Percentiles rank a stretch among this genome's conserved stretches.
These are phyloP conservation scores for Penicillium crystallinum DNA, from an alignment of 495 filamentous ascomycete species.

Conservation along the genomic window DNA sequence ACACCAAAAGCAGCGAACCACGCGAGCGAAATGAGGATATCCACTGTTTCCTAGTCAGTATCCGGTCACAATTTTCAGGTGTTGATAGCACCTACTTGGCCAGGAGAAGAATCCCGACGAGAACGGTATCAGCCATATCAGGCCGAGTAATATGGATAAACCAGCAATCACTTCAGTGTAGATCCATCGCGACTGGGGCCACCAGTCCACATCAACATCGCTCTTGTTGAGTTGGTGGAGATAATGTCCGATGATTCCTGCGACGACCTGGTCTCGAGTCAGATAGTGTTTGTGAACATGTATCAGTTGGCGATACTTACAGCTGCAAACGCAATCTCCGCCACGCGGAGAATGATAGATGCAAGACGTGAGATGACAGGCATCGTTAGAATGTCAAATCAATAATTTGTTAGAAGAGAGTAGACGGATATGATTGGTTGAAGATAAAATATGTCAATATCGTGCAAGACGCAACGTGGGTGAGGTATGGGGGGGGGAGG, in stretches of 20 bases:
- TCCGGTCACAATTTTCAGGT: not conserved
- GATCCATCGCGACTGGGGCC: slow-evolving; percentile 49
- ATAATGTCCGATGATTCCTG: slow-evolving; percentile 53
- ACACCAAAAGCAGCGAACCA: slow-evolving; percentile 65
- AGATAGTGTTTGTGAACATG: not conserved
- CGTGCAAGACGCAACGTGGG: not conserved
- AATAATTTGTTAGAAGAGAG: not conserved
- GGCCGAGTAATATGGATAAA: slow-evolving; percentile 45
- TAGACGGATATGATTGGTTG: not conserved
- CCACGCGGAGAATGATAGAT: slow-evolving; percentile 45
- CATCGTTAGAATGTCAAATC: slow-evolving; percentile 24
- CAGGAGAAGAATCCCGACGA: slow-evolving; percentile 41
- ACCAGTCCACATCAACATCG: slow-evolving; percentile 20
- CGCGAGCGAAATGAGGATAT: slow-evolving; percentile 52
- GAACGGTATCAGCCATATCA: slow-evolving; percentile 54
- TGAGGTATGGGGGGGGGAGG: not conserved
- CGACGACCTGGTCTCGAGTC: slow-evolving; percentile 40
- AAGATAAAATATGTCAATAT: not conserved
- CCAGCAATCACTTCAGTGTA: slow-evolving; percentile 57
- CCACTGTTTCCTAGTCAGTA: slow-evolving; percentile 31
- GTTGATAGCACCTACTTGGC: slow-evolving; percentile 29
- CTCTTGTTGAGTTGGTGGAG: slow-evolving; percentile 30
- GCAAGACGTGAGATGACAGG: slow-evolving; percentile 47
- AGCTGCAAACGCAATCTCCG: slow-evolving; percentile 39
- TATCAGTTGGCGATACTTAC: slow-evolving; percentile 18